These are phyloP conservation scores for Hypoxylon lienhwacheense DNA, from an alignment of 495 filamentous ascomycete genomes.

Conservation along the genomic window DNA sequence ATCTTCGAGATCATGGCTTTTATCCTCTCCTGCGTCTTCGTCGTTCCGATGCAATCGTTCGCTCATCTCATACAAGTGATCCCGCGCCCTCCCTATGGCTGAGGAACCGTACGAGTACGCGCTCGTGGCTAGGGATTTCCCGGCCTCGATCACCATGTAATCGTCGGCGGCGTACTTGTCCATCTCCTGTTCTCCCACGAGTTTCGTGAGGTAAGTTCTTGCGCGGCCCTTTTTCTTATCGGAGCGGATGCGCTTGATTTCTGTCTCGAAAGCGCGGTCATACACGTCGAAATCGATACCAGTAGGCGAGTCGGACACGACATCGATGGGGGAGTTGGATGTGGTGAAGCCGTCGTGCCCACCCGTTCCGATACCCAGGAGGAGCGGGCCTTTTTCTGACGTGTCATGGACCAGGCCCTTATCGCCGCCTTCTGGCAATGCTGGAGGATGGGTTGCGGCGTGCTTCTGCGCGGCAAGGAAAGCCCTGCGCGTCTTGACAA, in stretches of 20 bases:
- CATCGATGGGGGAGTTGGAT: slow-evolving; percentile 35
- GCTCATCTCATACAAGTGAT: slow-evolving; percentile 10
- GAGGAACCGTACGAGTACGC: no score
- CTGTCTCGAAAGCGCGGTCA: slow-evolving; percentile 79
- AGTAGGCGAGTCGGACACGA: slow-evolving; percentile 80
- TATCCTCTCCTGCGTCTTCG: background rate
- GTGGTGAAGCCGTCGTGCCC: slow-evolving; percentile 45
- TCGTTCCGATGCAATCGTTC: slow-evolving; percentile 4
- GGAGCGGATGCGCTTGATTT: slow-evolving; percentile 70
- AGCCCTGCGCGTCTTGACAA: slow-evolving; percentile 44
- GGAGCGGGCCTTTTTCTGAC: slow-evolving; percentile 61
- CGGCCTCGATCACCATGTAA: slow-evolving; percentile 35
- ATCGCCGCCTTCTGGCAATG: slow-evolving; percentile 21
- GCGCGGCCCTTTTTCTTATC: slow-evolving; percentile 32
- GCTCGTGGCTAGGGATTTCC: slow-evolving; percentile 19
- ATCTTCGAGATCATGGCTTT: slow-evolving; percentile 5
- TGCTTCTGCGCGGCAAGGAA: slow-evolving; percentile 36
- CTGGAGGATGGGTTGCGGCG: slow-evolving; percentile 24
- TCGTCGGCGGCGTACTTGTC: slow-evolving; percentile 36
- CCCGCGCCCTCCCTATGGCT: slow-evolving; percentile 8
- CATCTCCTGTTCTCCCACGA: slow-evolving; percentile 34
- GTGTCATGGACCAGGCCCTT: slow-evolving; percentile 70
- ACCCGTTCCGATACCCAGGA: slow-evolving; percentile 73
- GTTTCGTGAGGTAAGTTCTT: slow-evolving; percentile 35
- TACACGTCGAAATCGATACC: slow-evolving; percentile 84